phyloP scores from a whole-genome alignment of 2,329 filamentous ascomycete genomes.

The Ophiocordyceps sinensis region DNA sequence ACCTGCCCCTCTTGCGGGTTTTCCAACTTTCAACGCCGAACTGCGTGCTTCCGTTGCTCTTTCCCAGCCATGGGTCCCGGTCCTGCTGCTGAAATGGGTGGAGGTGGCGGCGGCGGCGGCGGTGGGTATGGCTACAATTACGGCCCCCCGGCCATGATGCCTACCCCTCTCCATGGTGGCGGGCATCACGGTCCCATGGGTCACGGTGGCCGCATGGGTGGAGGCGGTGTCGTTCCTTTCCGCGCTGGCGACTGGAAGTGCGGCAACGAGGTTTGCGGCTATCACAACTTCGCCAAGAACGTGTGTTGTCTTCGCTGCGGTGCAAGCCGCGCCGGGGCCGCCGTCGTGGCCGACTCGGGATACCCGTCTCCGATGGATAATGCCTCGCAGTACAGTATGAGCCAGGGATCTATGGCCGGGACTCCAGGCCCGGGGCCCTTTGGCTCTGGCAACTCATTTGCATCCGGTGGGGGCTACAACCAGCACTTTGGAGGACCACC shows the following conservation, averaged over 20 bases:
- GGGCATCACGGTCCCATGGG: constrained; percentile 43
- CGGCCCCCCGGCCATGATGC: constrained; percentile 66
- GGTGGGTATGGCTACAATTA: constrained; percentile 54
- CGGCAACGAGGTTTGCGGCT: constrained; percentile 89
- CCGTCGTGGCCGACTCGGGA: constrained; percentile 85
- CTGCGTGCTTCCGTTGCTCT: constrained; percentile 96
- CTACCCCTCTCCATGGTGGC: constrained; percentile 56
- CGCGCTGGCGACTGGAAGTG: constrained; percentile 98
- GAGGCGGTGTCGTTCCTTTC: constrained; percentile 84
- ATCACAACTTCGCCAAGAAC: constrained; percentile 99
- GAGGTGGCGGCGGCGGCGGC: constrained; percentile 48
- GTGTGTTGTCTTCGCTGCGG: constrained; percentile 94
- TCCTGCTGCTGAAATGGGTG: constrained; percentile 48
- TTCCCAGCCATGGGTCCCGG: constrained; percentile 75
- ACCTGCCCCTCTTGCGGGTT: constrained; percentile 97
- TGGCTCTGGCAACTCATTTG: constrained; percentile 55
- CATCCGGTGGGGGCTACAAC: constrained; percentile 46
- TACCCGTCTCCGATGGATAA: constrained; percentile 86
- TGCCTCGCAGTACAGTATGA: constrained; percentile 71
- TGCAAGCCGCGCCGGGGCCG: constrained; percentile 83
- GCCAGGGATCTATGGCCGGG: constrained; percentile 72
- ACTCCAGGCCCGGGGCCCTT: constrained; percentile 68
- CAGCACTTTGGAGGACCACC: constrained; percentile 81
- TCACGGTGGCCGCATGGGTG: constrained; percentile 58
- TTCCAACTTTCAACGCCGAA: constrained; percentile 97